Conservation (phyloP, 148 eudicot species). For the Amaranthus palmeri region DNA sequence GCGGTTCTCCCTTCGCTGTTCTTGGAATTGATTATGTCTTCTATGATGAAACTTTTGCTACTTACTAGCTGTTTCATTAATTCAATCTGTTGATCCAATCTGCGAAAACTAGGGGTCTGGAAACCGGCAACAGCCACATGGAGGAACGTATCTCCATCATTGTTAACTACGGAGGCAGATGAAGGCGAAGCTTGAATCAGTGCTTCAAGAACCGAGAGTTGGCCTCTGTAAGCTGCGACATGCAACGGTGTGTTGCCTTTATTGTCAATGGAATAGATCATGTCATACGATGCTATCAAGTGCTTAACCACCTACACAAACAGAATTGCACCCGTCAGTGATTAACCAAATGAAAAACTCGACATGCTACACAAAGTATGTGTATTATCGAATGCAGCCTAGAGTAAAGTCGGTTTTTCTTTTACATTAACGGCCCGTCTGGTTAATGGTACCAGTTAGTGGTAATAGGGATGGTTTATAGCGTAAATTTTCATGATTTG, state of each 20-base stretch:
- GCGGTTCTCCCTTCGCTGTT: constrained; percentile 67
- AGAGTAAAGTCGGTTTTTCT: no score
- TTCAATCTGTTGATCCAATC: constrained; percentile 74
- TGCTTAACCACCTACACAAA: constrained; percentile 58
- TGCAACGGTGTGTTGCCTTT: constrained; percentile 88
- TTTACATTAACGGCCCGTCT: no score
- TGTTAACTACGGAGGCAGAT: constrained; percentile 45
- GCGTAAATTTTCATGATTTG: not conserved
- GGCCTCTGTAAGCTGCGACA: constrained; percentile 82
- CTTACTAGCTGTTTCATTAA: constrained; percentile 60
- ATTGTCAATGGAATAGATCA: constrained; percentile 63
- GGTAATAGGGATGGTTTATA: no score
- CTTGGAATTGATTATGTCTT: constrained; percentile 53
- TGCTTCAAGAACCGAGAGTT: constrained; percentile 64
- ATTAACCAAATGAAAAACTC: not conserved
- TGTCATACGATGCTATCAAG: constrained; percentile 49
- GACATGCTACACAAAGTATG: no score
- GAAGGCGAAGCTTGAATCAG: constrained; percentile 63
- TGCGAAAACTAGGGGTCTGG: constrained; percentile 62
- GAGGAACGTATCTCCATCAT: constrained; percentile 73
- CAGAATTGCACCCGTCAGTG: constrained; percentile 21
- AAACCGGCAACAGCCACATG: constrained; percentile 78
- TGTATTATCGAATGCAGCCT: no score
- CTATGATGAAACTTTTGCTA: constrained; percentile 36
- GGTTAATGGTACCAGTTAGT: no score